phyloP scores from a whole-genome alignment of 2,329 filamentous ascomycete genomes.

The Aureobasidium sp. region DNA sequence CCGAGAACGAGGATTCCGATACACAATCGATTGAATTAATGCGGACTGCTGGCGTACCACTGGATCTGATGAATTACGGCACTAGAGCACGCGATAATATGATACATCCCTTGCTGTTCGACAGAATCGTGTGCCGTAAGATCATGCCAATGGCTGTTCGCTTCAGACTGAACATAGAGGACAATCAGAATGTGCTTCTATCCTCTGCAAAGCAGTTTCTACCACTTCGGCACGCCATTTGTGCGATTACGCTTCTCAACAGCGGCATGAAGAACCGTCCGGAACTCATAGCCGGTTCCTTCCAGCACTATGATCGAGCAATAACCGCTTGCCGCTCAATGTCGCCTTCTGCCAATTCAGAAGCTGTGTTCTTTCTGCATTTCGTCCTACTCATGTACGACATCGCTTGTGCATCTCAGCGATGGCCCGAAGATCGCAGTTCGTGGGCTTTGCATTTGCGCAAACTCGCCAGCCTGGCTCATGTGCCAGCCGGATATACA shows the following conservation, averaged over 20 bases:
- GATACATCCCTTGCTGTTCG: constrained; percentile 13
- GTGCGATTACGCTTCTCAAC: constrained; percentile 9
- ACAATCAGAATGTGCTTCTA: constrained; percentile 14
- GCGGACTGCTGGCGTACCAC: not conserved
- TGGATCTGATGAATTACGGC: constrained; percentile 5
- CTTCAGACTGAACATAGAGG: constrained; percentile 14
- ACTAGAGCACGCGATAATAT: not conserved
- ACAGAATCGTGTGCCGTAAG: constrained; percentile 12
- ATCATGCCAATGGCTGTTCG: constrained; percentile 16
- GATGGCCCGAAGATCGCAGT: constrained; percentile 1
- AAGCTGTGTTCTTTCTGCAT: constrained; percentile 5
- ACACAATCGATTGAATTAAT: not conserved
- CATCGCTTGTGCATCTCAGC: constrained; percentile 11
- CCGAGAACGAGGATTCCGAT: not conserved
- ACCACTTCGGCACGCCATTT: constrained; percentile 7
- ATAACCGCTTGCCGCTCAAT: constrained; percentile 23
- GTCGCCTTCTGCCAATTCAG: constrained; percentile 25
- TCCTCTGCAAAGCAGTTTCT: constrained; percentile 9
- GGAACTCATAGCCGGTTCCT: constrained; percentile 17
- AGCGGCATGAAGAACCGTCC: not conserved
- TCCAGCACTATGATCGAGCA: constrained; percentile 12
- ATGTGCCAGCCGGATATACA: not conserved
- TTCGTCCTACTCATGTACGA: constrained; percentile 10
- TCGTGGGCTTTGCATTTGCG: constrained; percentile 10
- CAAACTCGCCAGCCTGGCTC: constrained; percentile 1